Base-by-base conservation (phyloP, 2,329 filamentous ascomycete species). In the Botrytis pseudocinerea region DNA sequence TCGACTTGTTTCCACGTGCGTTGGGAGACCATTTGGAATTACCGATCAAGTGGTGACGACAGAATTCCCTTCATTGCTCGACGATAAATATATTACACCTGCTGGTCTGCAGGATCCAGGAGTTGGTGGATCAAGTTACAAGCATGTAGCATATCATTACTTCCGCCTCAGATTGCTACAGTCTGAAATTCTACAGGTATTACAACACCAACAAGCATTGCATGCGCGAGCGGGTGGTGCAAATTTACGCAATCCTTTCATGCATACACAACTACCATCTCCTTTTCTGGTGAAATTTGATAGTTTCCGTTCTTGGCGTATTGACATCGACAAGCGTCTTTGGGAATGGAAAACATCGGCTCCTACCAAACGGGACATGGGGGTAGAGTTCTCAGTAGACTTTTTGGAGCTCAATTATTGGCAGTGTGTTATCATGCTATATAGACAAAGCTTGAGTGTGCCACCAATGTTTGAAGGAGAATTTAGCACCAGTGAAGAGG, bases 1-100 rank as follows among this genome's bases (percentile, higher is more conserved):
- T 82, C 89, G 95, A n/a, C 89, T 98, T 8, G 95, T 98, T 69
- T 96, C 94, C 79, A 95, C 94, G 35, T 98, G 95, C 78, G 95
- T 98, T 40, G 95, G 95, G 54, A 87, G 95, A 72, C 96, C 95
- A 10, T 97, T 98, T 79, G 95, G 95, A 44, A 94, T 98, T 76
- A 95, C 92, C n/a, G 96, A 98, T 83, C 93, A 97, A 81, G 93
- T 97, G 76, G 93, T 98, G 78, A 98, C 95, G 22, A 98, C 95
- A 0, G 94, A 97, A 79, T 97, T 98, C 76, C 95, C 95, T 1
- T 97, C 94, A 5, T 83, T 95, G 71, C 85, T 97, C 57, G 95
- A 98, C 78, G 95, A 98, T 82, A 88, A 90, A 74, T 95, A 92
- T 80, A 97, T 98, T 79, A 97, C 94, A 0, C 89, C 91, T 14